A percentile compares a stretch with the other conserved stretches of the same genome.
phyloP scores from a whole-genome alignment of 257 asterid species.

The Cinchona pubescens region DNA sequence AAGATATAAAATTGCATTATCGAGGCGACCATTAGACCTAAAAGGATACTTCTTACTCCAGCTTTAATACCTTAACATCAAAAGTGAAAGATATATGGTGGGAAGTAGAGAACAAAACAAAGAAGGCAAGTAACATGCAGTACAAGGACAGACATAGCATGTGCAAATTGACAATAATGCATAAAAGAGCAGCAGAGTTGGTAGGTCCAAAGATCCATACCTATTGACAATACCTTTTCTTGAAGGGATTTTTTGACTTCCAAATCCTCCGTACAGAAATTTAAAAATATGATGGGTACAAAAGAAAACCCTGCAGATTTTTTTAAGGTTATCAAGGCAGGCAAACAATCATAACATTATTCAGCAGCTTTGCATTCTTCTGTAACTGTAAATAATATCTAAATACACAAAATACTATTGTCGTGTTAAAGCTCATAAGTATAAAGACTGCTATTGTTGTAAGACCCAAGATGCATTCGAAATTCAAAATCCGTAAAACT shows the following conservation, averaged over 20 bases:
- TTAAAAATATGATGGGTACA: slow-evolving; percentile 58
- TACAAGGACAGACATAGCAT: not conserved
- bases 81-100: too few relatives aligned
- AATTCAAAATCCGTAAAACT: not conserved
- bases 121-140: not conserved
- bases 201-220: slow-evolving; percentile 35
- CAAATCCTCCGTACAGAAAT: slow-evolving; percentile 37
- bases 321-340: not conserved
- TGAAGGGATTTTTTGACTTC: slow-evolving; percentile 43
- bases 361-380: slow-evolving; percentile 1
- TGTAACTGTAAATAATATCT: not conserved
- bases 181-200: slow-evolving; percentile 11
- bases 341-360: too few relatives aligned
- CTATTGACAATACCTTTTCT: slow-evolving; percentile 62
- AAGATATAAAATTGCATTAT: too few relatives aligned
- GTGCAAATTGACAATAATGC: slow-evolving; percentile 1
- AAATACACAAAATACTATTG: not conserved
- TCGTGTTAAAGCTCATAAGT: not conserved
- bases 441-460: too few relatives aligned
- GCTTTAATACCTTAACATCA: too few relatives aligned
- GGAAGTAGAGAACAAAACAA: too few relatives aligned
- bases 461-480: not conserved
- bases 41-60: too few relatives aligned
- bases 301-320: slow-evolving; percentile 60
- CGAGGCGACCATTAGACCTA: too few relatives aligned